Evolutionary conservation across 148 eudicot species (phyloP).

Genomic region (Cornus suecica): DNA sequence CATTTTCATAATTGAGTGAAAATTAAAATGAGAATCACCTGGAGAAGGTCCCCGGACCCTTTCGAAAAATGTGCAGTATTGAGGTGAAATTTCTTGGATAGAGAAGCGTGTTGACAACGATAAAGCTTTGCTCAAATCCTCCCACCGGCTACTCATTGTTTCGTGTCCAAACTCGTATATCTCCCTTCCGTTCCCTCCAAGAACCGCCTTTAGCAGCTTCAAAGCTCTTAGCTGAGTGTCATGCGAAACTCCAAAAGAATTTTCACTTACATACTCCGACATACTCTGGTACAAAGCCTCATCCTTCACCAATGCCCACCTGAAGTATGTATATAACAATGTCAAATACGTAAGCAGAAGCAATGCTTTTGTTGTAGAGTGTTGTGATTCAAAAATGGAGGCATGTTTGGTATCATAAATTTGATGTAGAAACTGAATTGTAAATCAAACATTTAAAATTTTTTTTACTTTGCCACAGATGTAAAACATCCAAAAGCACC

Average conservation of each 20-base stretch:
- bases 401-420: too few relatives aligned
- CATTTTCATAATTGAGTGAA: neutral
- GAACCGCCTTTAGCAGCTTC: slow-evolving; percentile 22
- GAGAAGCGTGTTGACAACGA: slow-evolving; percentile 18
- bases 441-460: too few relatives aligned
- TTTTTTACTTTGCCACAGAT: too few relatives aligned
- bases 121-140: slow-evolving; percentile 5
- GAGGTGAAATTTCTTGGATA: slow-evolving; percentile 20
- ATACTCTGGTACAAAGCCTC: slow-evolving; percentile 17
- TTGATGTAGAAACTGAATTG: too few relatives aligned
- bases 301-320: slow-evolving; percentile 28
- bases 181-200: slow-evolving; percentile 13
- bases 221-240: slow-evolving; percentile 22
- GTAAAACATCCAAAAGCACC: too few relatives aligned
- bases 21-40: slow-evolving; percentile 11
- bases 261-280: neutral
- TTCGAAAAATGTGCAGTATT: slow-evolving; percentile 13
- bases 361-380: too few relatives aligned
- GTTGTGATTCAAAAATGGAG: too few relatives aligned
- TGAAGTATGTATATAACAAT: neutral
- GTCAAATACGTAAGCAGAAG: neutral
- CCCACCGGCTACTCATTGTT: slow-evolving; percentile 24
- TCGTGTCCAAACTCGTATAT: slow-evolving; percentile 16
- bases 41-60: slow-evolving; percentile 25
- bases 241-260: slow-evolving; percentile 9